These are phyloP conservation scores for Paracamarosporium sp. DNA, from an alignment of 2,329 filamentous ascomycete genomes.

Conservation along the genomic window DNA sequence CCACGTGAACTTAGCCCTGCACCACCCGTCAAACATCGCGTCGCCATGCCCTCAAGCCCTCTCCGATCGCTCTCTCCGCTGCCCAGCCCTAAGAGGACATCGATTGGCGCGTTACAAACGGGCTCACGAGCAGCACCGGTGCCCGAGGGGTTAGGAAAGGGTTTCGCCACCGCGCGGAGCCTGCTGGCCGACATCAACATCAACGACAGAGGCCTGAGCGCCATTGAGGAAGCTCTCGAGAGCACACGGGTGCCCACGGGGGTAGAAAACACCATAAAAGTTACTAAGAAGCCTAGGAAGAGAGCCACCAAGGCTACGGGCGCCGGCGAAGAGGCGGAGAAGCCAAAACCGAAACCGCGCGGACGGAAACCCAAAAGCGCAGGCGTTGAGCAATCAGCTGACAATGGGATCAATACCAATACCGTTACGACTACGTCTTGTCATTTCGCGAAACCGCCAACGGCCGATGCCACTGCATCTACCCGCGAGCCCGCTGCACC, in stretches of 20 bases:
- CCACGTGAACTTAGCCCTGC: not conserved
- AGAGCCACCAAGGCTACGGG: constrained; percentile 18
- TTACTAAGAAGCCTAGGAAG: constrained; percentile 26
- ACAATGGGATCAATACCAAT: not conserved
- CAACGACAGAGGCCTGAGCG: not conserved
- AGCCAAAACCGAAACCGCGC: constrained; percentile 30
- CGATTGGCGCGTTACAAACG: constrained; percentile 32
- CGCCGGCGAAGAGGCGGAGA: constrained; percentile 12
- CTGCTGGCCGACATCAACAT: constrained; percentile 22
- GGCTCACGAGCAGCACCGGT: constrained; percentile 34
- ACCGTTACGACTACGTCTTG: constrained; percentile 26
- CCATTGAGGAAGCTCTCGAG: not conserved
- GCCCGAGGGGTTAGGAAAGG: constrained; percentile 31
- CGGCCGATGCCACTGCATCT: not conserved
- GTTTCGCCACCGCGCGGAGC: constrained; percentile 43
- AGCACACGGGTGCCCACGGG: constrained; percentile 11
- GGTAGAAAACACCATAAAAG: constrained; percentile 4
- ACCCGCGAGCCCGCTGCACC: constrained; percentile 11
- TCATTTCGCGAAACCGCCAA: constrained; percentile 20
- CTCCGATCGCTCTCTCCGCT: constrained; percentile 31
- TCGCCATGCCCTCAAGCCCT: constrained; percentile 32
- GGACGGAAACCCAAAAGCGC: constrained; percentile 29
- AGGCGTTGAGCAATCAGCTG: not conserved
- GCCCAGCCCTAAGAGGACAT: constrained; percentile 19
- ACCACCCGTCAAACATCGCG: constrained; percentile 28